Evolutionary conservation across 2,329 filamentous ascomycete genomes (phyloP).

Genomic region (Gyromitra esculenta): DNA sequence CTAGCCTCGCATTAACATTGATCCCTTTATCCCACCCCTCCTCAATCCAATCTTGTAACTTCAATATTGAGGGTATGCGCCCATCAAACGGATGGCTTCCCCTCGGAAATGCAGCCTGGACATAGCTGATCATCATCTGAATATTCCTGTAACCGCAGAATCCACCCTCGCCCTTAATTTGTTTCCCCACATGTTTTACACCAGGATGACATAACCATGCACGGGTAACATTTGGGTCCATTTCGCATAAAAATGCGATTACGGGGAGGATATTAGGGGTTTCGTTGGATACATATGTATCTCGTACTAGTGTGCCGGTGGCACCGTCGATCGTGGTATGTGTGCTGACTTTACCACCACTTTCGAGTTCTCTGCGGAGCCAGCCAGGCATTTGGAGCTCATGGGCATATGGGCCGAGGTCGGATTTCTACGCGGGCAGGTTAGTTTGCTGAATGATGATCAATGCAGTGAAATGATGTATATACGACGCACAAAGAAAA

Average conservation of each 20-base stretch:
- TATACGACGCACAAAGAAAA: slow-evolving; percentile 17
- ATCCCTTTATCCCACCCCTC: slow-evolving; percentile 86
- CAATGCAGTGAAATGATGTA: slow-evolving; percentile 33
- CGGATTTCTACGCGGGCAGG: slow-evolving; percentile 63
- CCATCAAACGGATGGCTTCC: slow-evolving; percentile 64
- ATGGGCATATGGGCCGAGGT: slow-evolving; percentile 76
- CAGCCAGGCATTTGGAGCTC: slow-evolving; percentile 79
- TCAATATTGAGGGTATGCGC: slow-evolving; percentile 77
- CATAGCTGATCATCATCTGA: slow-evolving; percentile 86
- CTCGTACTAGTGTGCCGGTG: slow-evolving; percentile 62
- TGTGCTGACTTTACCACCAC: slow-evolving; percentile 68
- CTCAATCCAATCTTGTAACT: slow-evolving; percentile 88
- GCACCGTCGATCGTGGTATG: slow-evolving; percentile 64
- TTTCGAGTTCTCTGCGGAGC: slow-evolving; percentile 71
- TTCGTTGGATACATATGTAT: slow-evolving; percentile 64
- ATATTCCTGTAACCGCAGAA: slow-evolving; percentile 97
- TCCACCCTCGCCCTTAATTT: slow-evolving; percentile 81
- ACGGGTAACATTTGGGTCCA: slow-evolving; percentile 71
- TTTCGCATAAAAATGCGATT: slow-evolving; percentile 71
- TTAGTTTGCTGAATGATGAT: slow-evolving; percentile 18
- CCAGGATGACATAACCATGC: slow-evolving; percentile 82
- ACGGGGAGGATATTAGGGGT: slow-evolving; percentile 69
- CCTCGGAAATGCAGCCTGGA: slow-evolving; percentile 66
- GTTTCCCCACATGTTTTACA: slow-evolving; percentile 82
- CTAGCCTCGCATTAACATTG: slow-evolving; percentile 75